phyloP scores from a whole-genome alignment of 2,329 filamentous ascomycete species.

The Aspergillus melleus region DNA sequence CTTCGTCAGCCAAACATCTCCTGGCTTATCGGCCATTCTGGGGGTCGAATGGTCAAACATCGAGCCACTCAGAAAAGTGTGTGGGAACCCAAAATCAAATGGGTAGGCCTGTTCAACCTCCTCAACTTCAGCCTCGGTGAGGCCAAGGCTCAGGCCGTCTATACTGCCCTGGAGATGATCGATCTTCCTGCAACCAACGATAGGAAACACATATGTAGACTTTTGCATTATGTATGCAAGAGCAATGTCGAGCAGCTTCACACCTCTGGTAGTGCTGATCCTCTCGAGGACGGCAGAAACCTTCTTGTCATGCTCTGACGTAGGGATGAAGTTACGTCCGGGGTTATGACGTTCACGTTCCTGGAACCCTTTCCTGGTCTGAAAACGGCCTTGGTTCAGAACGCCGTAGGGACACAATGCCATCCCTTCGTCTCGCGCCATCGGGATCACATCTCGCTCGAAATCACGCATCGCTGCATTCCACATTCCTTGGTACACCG shows the following conservation, averaged over 20 bases:
- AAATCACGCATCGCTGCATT: constrained; percentile 64
- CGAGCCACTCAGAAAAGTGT: constrained; percentile 3
- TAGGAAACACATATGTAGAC: constrained; percentile 54
- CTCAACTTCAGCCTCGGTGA: constrained; percentile 55
- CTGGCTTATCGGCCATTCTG: no score
- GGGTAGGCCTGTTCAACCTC: constrained; percentile 52
- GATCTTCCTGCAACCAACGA: constrained; percentile 53
- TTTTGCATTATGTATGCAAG: constrained; percentile 54
- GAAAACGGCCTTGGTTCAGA: constrained; percentile 42
- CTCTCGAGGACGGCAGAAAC: constrained; percentile 14
- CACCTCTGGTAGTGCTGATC: neutral
- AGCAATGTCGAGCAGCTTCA: constrained; percentile 31
- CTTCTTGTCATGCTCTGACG: neutral
- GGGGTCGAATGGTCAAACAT: no score
- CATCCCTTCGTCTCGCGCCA: constrained; percentile 64
- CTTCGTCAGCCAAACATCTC: no score
- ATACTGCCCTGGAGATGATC: constrained; percentile 56
- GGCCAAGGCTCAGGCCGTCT: constrained; percentile 49
- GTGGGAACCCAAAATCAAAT: constrained; percentile 60
- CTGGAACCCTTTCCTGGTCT: constrained; percentile 23
- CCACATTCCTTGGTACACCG: constrained; percentile 70
- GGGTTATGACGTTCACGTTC: neutral
- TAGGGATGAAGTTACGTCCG: neutral
- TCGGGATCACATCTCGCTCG: constrained; percentile 69
- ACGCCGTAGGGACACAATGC: constrained; percentile 55